Base-by-base conservation (phyloP, 208 protist species). In the Leishmania mexicana region DNA sequence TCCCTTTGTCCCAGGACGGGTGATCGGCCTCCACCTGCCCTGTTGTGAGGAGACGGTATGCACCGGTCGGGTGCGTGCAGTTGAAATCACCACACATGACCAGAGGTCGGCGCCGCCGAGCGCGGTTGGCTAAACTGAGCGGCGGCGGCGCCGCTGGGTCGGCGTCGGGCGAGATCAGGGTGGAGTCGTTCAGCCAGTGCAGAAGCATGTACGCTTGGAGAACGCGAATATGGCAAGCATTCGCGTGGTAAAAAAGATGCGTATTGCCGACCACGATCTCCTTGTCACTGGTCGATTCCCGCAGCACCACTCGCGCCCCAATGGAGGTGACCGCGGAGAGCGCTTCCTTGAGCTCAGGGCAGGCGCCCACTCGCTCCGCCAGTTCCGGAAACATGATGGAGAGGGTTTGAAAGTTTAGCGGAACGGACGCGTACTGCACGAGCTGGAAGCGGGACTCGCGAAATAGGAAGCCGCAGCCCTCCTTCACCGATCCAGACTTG, bases 201-300 rank as follows among this genome's bases (percentile, higher is more conserved):
- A 97, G 58, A 71, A 97, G 62, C 84, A 97, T 89, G 80, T 89
- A 94, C 35, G 79, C 75, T 77, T 98, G 96, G n/a, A 98, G 75
- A n/a, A 95, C 79, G 70, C 96, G 96, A 78, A 98, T 92, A 83
- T 98, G 96, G 75, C 93, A 96, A 3, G 87, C 96, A 67, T 96
- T 95, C 45, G 96, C 90, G 80, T 97, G 96, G 85, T 93, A 98
- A 83, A 97, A 98, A 54, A 98, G 88, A 83, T 98, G 96, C 35
- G 96, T 98, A 87, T 97, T 98, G 62, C 90, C 95, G 31, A 97
- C 79, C 2, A 98, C 84, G 6, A 98, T 15, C 62, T 92, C 81
- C 72, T 87, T 80, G 2, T 87, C 82, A 21, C 88, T 94, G 0
- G 62, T 67, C 28, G 35, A 24, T 74, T 96, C 92, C 10, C 70